Evolutionary conservation across 106 monocot genomes (phyloP).

Genomic region (Dioscorea zingiberensis): DNA sequence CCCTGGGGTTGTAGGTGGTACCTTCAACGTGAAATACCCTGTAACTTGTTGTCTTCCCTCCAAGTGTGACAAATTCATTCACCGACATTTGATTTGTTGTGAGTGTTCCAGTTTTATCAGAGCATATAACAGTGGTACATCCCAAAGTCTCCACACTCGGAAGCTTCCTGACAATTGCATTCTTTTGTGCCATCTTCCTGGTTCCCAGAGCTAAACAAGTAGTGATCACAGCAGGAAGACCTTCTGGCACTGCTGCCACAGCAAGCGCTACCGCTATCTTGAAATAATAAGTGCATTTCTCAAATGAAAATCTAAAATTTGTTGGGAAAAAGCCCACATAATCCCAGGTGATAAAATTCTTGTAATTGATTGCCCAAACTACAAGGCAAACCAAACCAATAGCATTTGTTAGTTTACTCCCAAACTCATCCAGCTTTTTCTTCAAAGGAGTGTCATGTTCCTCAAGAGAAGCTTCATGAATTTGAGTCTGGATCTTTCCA

Average conservation of each 20-base stretch:
- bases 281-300: slow-evolving; percentile 84
- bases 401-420: slow-evolving; percentile 51
- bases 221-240: slow-evolving; percentile 81
- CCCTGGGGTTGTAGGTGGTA: slow-evolving; percentile 67
- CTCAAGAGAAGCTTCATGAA: slow-evolving; percentile 72
- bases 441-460: slow-evolving; percentile 74
- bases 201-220: slow-evolving; percentile 76
- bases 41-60: slow-evolving; percentile 15
- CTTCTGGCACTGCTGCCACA: slow-evolving; percentile 83
- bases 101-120: slow-evolving; percentile 81
- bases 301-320: slow-evolving; percentile 67
- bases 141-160: slow-evolving; percentile 88
- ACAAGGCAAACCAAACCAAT: slow-evolving; percentile 70
- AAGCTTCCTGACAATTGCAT: slow-evolving; percentile 74
- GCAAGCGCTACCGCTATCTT: slow-evolving; percentile 81
- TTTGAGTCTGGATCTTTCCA: slow-evolving; percentile 77
- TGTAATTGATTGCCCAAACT: slow-evolving; percentile 80
- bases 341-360: slow-evolving; percentile 64
- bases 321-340: slow-evolving; percentile 15
- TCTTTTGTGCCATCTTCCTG: slow-evolving; percentile 78
- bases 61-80: slow-evolving; percentile 67
- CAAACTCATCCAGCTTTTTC: slow-evolving; percentile 84
- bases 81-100: slow-evolving; percentile 92
- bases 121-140: slow-evolving; percentile 86
- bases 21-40: slow-evolving; percentile 62